Percentiles rank a stretch among this genome's conserved stretches.
Conservation (phyloP, 2,329 filamentous ascomycete genomes). For the Fusarium staphyleae region DNA sequence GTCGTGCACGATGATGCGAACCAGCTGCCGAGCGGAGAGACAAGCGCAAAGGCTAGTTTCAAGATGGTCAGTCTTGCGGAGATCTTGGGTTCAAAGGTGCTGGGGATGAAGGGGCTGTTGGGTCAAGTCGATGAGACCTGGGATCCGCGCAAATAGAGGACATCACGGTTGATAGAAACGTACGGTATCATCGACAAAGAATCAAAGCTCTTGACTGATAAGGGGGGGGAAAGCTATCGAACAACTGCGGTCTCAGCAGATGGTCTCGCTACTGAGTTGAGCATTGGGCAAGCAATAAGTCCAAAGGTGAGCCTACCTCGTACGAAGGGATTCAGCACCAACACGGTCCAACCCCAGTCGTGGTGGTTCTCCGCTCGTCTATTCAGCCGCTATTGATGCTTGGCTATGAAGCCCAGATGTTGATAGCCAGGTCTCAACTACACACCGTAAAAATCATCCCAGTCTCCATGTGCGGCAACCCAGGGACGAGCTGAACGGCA, state of each 20-base stretch:
- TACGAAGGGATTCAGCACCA: no score
- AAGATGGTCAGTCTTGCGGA: constrained; percentile 56
- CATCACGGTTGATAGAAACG: no score
- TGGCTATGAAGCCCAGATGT: background rate
- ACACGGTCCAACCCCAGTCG: no score
- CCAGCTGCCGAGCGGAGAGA: constrained; percentile 54
- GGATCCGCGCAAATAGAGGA: constrained; percentile 46
- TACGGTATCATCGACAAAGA: no score
- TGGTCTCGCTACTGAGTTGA: no score
- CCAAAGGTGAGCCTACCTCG: no score
- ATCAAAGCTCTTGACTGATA: no score
- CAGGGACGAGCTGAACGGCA: no score
- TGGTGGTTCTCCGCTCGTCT: background rate
- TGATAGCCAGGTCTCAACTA: background rate
- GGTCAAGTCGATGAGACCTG: constrained; percentile 48
- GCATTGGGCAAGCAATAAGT: no score
- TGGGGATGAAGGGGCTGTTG: constrained; percentile 42
- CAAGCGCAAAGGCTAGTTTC: constrained; percentile 57
- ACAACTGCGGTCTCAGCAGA: no score
- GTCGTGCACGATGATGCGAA: constrained; percentile 63
- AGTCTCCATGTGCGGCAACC: background rate
- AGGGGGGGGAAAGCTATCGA: no score
- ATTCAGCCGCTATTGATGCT: background rate
- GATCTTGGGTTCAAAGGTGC: constrained; percentile 44
- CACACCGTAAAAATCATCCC: background rate